These are phyloP conservation scores for Lagenidium sp. DNA, from an alignment of 352 stramenopile species.

Conservation along the genomic window DNA sequence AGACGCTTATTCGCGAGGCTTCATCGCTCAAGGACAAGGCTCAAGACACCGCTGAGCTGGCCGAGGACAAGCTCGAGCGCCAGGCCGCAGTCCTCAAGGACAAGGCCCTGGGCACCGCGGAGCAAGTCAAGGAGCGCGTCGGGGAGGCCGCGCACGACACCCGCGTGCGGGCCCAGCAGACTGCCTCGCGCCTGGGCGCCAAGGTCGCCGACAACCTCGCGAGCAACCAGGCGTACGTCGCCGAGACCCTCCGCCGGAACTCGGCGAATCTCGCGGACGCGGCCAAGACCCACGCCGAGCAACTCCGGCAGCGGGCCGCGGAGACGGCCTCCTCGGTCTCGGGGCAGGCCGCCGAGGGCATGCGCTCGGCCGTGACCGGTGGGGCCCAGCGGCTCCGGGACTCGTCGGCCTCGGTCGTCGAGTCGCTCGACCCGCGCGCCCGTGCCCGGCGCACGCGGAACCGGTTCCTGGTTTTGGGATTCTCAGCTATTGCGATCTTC, in stretches of 20 bases:
- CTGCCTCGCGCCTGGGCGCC: slow-evolving; percentile 19
- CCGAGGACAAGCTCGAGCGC: slow-evolving; percentile 12
- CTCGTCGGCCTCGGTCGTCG: slow-evolving; percentile 37
- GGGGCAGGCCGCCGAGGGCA: slow-evolving; percentile 19
- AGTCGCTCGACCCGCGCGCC: slow-evolving; percentile 38
- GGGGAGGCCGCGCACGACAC: slow-evolving; percentile 18
- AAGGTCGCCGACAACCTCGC: slow-evolving; percentile 33
- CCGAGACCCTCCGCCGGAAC: slow-evolving; percentile 33
- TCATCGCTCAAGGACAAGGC: too few species aligned
- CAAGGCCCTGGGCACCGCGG: too few species aligned
- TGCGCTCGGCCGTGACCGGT: slow-evolving; percentile 23
- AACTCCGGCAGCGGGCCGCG: slow-evolving; percentile 7
- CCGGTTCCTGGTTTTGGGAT: slow-evolving; percentile 43
- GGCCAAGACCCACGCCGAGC: slow-evolving; percentile 24
- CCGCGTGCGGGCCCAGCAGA: slow-evolving; percentile 10
- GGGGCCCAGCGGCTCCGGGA: slow-evolving; percentile 37
- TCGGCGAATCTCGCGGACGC: slow-evolving; percentile 18
- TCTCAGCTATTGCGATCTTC: slow-evolving; percentile 61
- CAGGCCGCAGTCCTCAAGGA: too few species aligned
- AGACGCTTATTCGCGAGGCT: too few species aligned
- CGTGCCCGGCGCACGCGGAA: slow-evolving; percentile 36
- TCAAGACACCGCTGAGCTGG: too few species aligned
- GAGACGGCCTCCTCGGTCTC: slow-evolving; percentile 1
- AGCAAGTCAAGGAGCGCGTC: too few species aligned
- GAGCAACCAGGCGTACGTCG: slow-evolving; percentile 28